Evolutionary conservation across 2,329 filamentous ascomycete genomes (phyloP), one percentile per base, ranked within the genome.

Genomic region (Curvularia sp.): DNA sequence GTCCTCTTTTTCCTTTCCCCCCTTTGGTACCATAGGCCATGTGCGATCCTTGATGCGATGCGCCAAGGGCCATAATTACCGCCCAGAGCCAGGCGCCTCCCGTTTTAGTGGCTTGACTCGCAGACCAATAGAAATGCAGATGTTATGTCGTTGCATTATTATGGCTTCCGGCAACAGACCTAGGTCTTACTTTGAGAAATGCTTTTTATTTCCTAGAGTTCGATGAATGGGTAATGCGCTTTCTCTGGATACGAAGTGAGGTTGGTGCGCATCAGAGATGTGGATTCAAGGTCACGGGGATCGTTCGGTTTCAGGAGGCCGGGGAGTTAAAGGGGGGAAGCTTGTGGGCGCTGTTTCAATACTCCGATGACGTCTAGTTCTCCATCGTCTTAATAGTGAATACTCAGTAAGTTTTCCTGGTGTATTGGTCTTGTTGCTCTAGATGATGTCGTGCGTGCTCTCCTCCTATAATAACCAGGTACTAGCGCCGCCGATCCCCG

Each of bases 151-250:
- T 69, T 82, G 82, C 54, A 81, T 78, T 57, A 78, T 85, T 57
- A 78, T 85, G 68, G 75, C 73, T 0, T 85, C 85, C 57, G 83
- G 83, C 0, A 83, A 83, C 69, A 84, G 83, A 0, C 67, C 80
- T 0, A 71, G 81, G 10, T 73, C 24, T 79, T 12, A 85, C 82
- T 55, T 63, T 85, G 43, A 83, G 83, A 0, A 79, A 77, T 57
- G 78, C 83, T 43, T 81, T 81, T 85, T 57, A 83, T 82, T 76
- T 81, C 65, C 83, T 85, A 81, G 83, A 85, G 71, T 63, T 85
- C 51, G 83, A 78, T 67, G 84, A 85, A 74, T 62, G 53, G 4
- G 78, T 63, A 8, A 41, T 68, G 15, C 62, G 80, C 64, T 81
- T 83, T 62, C 77, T 82, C 48, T 70, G 78, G 5, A 75, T 66